Conservation (phyloP, 1,139 yeast genomes). For the Debaryomycetaceae sp. region DNA sequence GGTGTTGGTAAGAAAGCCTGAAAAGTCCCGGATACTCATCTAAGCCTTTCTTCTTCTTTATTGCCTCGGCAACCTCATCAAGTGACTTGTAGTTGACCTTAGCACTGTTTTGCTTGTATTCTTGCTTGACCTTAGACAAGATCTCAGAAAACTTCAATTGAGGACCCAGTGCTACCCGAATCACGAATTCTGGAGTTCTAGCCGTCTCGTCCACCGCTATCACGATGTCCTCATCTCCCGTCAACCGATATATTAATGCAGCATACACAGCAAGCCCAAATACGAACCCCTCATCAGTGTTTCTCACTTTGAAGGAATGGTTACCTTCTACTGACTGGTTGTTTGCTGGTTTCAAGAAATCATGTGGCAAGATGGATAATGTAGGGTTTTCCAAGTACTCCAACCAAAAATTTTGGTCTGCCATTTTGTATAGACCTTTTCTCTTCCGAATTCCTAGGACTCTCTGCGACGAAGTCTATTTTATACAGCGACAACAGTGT, state of each 20-base stretch:
- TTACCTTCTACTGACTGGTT: constrained; percentile 66
- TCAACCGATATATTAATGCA: constrained; percentile 68
- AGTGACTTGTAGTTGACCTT: constrained; percentile 45
- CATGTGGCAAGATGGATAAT: constrained; percentile 82
- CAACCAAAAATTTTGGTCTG: constrained; percentile 53
- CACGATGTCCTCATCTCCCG: constrained; percentile 94
- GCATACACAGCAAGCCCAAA: constrained; percentile 68
- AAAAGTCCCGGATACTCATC: constrained; percentile 64
- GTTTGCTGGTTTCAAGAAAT: constrained; percentile 75
- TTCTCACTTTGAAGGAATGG: constrained; percentile 37
- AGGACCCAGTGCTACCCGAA: constrained; percentile 60
- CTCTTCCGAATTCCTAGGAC: not conserved
- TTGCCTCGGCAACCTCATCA: constrained; percentile 51
- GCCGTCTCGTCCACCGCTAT: constrained; percentile 60
- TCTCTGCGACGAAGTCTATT: not conserved
- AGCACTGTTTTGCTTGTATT: constrained; percentile 36
- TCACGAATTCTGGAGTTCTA: constrained; percentile 45
- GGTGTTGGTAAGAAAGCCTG: constrained; percentile 59
- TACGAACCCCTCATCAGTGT: constrained; percentile 31
- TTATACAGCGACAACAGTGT: not conserved
- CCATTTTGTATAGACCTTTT: not conserved
- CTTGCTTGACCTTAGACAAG: constrained; percentile 38
- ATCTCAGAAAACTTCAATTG: constrained; percentile 52
- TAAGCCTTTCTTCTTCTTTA: constrained; percentile 46
- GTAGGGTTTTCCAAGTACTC: constrained; percentile 74